These are phyloP conservation scores for Yamadazyma trypodendri DNA, from an alignment of 1,139 yeast genomes.

Conservation along the genomic window DNA sequence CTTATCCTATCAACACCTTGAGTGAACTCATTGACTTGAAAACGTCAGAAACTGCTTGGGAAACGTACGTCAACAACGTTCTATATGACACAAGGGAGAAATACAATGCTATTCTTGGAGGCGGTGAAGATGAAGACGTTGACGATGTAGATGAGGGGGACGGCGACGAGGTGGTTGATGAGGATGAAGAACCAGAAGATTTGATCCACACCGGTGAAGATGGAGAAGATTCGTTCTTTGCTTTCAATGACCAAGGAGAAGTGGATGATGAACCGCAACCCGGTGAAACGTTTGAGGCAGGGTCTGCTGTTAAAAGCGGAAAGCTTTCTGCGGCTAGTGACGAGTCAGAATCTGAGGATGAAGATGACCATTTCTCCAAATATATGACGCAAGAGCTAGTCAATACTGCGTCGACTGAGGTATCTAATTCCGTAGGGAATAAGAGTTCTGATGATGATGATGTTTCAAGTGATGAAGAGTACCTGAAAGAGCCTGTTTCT, in stretches of 20 bases:
- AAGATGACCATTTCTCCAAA: constrained; percentile 56
- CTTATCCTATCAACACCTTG: constrained; percentile 61
- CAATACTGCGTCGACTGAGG: constrained; percentile 57
- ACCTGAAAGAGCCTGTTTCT: constrained; percentile 9
- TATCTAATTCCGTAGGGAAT: constrained; percentile 49
- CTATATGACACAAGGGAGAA: constrained; percentile 88
- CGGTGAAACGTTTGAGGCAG: background rate
- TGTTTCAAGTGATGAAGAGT: constrained; percentile 44
- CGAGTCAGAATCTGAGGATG: constrained; percentile 30
- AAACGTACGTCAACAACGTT: constrained; percentile 77
- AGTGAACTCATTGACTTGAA: constrained; percentile 61
- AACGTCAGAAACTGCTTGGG: constrained; percentile 70
- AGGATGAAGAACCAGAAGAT: constrained; percentile 9
- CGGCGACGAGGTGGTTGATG: constrained; percentile 18
- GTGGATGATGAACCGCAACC: constrained; percentile 1
- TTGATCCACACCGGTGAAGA: constrained; percentile 3
- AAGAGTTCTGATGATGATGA: constrained; percentile 21
- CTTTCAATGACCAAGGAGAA: constrained; percentile 3
- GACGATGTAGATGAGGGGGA: constrained; percentile 33
- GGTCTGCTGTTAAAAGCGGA: constrained; percentile 8
- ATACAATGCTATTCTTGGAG: constrained; percentile 94
- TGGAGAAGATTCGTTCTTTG: constrained; percentile 4
- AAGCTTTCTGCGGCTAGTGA: background rate
- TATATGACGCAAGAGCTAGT: constrained; percentile 84
- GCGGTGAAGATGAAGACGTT: constrained; percentile 45